Evolutionary conservation across 345 rosid genomes (phyloP).

Genomic region (Odontarrhena argentea): DNA sequence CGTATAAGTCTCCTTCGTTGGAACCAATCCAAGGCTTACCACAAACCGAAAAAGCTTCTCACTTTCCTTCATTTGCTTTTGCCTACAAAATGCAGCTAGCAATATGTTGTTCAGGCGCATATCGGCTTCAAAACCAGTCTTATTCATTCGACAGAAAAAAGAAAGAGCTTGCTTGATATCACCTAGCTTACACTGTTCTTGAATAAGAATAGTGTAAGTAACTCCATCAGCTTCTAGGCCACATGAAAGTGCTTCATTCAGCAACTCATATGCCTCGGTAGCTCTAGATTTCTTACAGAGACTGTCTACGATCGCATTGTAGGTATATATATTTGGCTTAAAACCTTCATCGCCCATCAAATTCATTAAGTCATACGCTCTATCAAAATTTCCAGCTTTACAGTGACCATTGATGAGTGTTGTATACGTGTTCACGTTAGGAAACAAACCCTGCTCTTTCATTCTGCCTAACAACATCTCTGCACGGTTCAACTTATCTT

Average conservation of each 20-base stretch:
- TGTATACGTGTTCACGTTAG: constrained; percentile 73
- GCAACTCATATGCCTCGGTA: constrained; percentile 62
- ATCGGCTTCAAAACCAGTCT: constrained; percentile 66
- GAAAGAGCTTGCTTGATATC: constrained; percentile 57
- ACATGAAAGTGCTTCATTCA: constrained; percentile 47
- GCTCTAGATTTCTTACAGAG: constrained; percentile 71
- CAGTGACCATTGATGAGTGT: constrained; percentile 74
- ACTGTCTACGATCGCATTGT: constrained; percentile 60
- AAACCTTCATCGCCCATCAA: constrained; percentile 65
- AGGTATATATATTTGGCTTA: constrained; percentile 63
- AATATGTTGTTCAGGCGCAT: constrained; percentile 61
- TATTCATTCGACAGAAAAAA: constrained; percentile 60
- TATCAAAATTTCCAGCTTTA: constrained; percentile 66
- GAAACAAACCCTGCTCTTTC: constrained; percentile 81
- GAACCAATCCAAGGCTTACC: constrained; percentile 57
- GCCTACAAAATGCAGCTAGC: constrained; percentile 74
- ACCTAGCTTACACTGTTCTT: constrained; percentile 64
- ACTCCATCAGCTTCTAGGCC: constrained; percentile 75
- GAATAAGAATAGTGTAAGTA: constrained; percentile 82
- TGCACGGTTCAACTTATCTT: constrained; percentile 73
- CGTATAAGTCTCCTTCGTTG: constrained; percentile 87
- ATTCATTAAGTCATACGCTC: constrained; percentile 74
- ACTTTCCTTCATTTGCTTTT: constrained; percentile 65
- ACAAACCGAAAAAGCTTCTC: constrained; percentile 61
- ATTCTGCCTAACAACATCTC: constrained; percentile 83